These are phyloP conservation scores for Misopates orontium DNA, from an alignment of 257 asterid species.

Conservation along the genomic window DNA sequence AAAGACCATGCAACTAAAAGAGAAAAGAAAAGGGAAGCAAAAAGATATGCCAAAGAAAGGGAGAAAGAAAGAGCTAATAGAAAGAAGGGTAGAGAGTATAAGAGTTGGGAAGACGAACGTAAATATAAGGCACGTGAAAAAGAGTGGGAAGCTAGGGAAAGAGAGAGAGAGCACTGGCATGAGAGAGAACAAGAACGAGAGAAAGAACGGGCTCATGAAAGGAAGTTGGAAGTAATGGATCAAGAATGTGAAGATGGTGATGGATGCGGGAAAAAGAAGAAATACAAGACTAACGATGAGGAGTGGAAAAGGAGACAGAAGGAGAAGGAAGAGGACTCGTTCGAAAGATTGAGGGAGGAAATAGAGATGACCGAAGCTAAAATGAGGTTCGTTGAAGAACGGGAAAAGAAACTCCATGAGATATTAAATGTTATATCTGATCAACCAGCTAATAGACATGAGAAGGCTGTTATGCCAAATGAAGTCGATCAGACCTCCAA, in stretches of 20 bases:
- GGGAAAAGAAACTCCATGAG: slow-evolving; percentile 61
- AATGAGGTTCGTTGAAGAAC: slow-evolving; percentile 67
- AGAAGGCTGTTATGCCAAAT: slow-evolving; percentile 38
- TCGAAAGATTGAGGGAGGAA: slow-evolving; percentile 76
- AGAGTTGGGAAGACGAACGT: slow-evolving; percentile 92
- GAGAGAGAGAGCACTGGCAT: slow-evolving; percentile 85
- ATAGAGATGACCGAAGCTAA: slow-evolving; percentile 82
- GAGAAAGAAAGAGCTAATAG: slow-evolving; percentile 93
- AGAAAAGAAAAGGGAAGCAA: slow-evolving; percentile 87
- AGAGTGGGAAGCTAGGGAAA: slow-evolving; percentile 96
- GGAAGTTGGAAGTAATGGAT: slow-evolving; percentile 72
- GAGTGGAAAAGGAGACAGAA: slow-evolving; percentile 84
- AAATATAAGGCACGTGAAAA: slow-evolving; percentile 85
- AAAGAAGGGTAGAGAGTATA: slow-evolving; percentile 89
- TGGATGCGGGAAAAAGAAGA: slow-evolving; percentile 77
- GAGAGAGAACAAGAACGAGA: slow-evolving; percentile 89
- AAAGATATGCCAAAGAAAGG: slow-evolving; percentile 88
- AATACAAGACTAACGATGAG: slow-evolving; percentile 75
- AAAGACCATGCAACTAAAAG: slow-evolving; percentile 70
- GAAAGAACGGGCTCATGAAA: slow-evolving; percentile 80
- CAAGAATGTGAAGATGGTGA: slow-evolving; percentile 89
- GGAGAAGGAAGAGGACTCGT: slow-evolving; percentile 88
- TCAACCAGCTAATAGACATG: slow-evolving; percentile 47
- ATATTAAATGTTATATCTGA: slow-evolving; percentile 42
- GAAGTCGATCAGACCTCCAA: slow-evolving; percentile 31